These are phyloP conservation scores for Isatis tinctoria DNA, from an alignment of 345 rosid species.

Conservation along the genomic window DNA sequence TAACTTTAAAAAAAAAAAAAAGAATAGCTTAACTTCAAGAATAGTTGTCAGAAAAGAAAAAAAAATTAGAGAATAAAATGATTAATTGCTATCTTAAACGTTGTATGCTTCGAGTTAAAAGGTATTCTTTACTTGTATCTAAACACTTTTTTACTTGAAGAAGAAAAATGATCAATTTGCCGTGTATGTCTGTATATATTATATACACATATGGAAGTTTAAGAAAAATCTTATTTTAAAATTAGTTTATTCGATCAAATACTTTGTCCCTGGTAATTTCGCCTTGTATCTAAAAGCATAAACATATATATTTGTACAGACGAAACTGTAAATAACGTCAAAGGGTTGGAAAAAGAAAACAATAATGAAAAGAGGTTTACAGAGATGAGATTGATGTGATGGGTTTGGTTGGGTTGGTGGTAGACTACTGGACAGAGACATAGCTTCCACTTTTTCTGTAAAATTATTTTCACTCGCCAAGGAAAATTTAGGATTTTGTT, in stretches of 20 bases:
- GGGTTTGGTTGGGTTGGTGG: slow-evolving; percentile 25
- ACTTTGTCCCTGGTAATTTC: not conserved
- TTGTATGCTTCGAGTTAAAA: too few relatives aligned
- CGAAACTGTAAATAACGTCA: not conserved
- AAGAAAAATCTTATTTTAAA: not conserved
- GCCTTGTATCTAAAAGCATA: not conserved
- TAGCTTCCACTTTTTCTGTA: slow-evolving; percentile 18
- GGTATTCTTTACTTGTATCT: too few relatives aligned
- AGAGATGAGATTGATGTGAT: slow-evolving; percentile 29
- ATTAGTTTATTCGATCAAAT: not conserved
- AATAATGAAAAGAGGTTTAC: slow-evolving; percentile 8
- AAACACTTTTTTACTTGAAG: too few relatives aligned
- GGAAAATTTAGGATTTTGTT: not conserved
- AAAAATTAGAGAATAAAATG: too few relatives aligned
- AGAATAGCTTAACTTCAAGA: too few relatives aligned
- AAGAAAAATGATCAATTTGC: too few relatives aligned
- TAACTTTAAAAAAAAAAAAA: too few relatives aligned
- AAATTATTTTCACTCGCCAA: slow-evolving; percentile 5
- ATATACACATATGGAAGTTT: too few relatives aligned
- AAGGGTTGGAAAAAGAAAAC: not conserved
- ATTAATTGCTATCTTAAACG: too few relatives aligned
- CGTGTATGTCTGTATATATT: too few relatives aligned
- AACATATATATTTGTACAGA: not conserved
- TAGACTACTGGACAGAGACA: slow-evolving; percentile 18
- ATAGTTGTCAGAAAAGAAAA: too few relatives aligned